Evolutionary conservation across 208 protist genomes (phyloP), one percentile per base, ranked within the genome.

Genomic region (Zelonia costaricensis): DNA sequence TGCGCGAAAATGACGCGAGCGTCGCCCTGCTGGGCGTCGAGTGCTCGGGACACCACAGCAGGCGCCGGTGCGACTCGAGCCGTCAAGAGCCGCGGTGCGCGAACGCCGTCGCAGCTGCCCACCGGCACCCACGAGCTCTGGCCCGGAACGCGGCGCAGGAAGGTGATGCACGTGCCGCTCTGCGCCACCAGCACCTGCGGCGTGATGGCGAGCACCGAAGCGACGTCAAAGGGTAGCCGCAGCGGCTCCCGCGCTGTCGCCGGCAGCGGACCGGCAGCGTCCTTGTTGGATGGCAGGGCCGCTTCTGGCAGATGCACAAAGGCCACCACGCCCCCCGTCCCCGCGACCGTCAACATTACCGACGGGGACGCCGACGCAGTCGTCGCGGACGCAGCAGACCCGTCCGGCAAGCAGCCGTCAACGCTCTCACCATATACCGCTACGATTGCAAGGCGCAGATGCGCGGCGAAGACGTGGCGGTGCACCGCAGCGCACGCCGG

Each of bases 61-160:
- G 4, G 28, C 43, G 35, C 7, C 22, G 38, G 55, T 13, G 15
- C n/a, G 27, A 36, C n/a, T 23, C 63, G 27, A 55, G 67, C 33
- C 72, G 55, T 57, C 1, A 94, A 47, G 36, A 91, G 61, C 10
- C 84, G 84, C 9, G 82, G 84, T 3, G 84, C 88, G 18, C 67
- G 63, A 15, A 91, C 64, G 33, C 63, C 69, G 30, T 76, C 63
- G 46, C 66, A 79, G 25, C 74, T 63, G 25, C 65, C 82, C 10
- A 86, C 63, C 3, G 57, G 59, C 13, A 62, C 48, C 88, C 88
- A 94, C 27, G 53, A 39, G 20, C 45, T 45, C 7, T 40, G 25
- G 0, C 30, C 64, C 1, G 49, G 30, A 9, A 47, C 35, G 30
- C 76, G 66, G 16, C 54, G 35, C 51, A 78, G 73, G 10, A 93